Base-by-base conservation (phyloP, 2,329 filamentous ascomycete genomes). In the Colletotrichum zoysiae region DNA sequence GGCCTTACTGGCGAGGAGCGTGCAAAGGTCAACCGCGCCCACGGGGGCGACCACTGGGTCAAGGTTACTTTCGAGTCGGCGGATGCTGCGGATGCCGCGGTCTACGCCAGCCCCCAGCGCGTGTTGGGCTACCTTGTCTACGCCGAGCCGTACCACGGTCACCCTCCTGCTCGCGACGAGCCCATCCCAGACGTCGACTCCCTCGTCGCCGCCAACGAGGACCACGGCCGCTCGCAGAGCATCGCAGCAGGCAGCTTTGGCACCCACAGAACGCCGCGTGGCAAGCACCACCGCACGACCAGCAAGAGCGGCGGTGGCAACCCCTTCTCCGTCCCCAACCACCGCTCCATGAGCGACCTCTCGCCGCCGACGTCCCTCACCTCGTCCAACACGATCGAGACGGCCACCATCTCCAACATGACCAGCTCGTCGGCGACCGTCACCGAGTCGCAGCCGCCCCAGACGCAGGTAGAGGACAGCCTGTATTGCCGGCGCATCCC, bases 1-100 rank as follows among this genome's bases (percentile, higher is more conserved):
- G 88, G 88, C 12, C 83, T 97, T 64, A 92, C 91, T 2, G 83
- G 88, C 23, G 91, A 92, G 48, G 93, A 97, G 77, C 90, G 95
- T 67, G 86, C 88, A 65, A 92, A 95, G 80, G 93, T 95, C 78
- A 94, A 95, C 81, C 89, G 88, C 73, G 95, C 94, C 74, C 92
- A 92, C 57, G 93, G 94, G 61, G 95, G 95, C 55, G 89, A 93
- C 76, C 93, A 97, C 84, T 98, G 95, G 95, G 94, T 98, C 77
- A 95, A 95, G 80, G 86, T 95, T 67, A 95, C 93, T 0, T 95
- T 94, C 77, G 93, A 94, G 81, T 93, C 90, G 53, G 86, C 87
- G 60, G 88, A 92, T 75, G 91, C 92, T 2, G 93, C 92, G 26
- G 91, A 93, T 71, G 85, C 89, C 14, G 93, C 93, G 30, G 83